Evolutionary conservation across 2,329 filamentous ascomycete species (phyloP).

Genomic region (Pleurostoma richardsiae): DNA sequence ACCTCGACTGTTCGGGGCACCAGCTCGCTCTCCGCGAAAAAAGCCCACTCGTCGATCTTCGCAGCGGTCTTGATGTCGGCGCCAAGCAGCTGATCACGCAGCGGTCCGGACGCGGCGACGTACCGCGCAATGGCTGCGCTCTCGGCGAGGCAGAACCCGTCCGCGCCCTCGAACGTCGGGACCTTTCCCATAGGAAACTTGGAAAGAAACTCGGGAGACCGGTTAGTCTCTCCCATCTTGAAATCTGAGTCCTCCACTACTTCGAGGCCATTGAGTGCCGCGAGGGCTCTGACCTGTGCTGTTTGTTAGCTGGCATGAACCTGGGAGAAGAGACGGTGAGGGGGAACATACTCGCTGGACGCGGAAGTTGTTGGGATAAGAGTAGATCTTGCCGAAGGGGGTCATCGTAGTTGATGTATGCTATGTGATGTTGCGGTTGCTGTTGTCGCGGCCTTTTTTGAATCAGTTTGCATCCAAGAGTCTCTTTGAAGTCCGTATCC

Average conservation of each 20-base stretch:
- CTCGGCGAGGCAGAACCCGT: constrained; percentile 40
- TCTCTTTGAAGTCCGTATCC: too few species aligned
- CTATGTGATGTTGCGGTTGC: too few species aligned
- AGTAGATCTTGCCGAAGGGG: constrained; percentile 31
- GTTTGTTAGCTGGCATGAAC: constrained; percentile 2
- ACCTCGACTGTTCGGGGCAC: constrained; percentile 11
- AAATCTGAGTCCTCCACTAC: constrained; percentile 23
- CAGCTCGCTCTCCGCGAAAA: constrained; percentile 32
- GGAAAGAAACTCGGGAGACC: constrained; percentile 35
- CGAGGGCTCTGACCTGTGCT: constrained; percentile 24
- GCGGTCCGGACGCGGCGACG: constrained; percentile 38
- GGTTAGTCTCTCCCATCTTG: constrained; percentile 33
- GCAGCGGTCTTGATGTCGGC: constrained; percentile 31
- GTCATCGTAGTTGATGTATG: constrained; percentile 19
- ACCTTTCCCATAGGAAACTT: constrained; percentile 50
- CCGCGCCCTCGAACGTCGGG: constrained; percentile 39
- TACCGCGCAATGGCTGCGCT: constrained; percentile 41
- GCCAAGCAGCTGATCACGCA: constrained; percentile 37
- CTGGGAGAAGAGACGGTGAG: background rate
- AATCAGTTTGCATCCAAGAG: too few species aligned
- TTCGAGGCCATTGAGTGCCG: constrained; percentile 31
- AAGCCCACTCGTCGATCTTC: constrained; percentile 39
- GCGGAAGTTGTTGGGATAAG: constrained; percentile 29
- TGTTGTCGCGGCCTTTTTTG: too few species aligned
- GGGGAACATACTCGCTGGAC: constrained; percentile 23